These are phyloP conservation scores for Cordyceps javanica DNA, from an alignment of 2,329 filamentous ascomycete genomes.

Conservation along the genomic window DNA sequence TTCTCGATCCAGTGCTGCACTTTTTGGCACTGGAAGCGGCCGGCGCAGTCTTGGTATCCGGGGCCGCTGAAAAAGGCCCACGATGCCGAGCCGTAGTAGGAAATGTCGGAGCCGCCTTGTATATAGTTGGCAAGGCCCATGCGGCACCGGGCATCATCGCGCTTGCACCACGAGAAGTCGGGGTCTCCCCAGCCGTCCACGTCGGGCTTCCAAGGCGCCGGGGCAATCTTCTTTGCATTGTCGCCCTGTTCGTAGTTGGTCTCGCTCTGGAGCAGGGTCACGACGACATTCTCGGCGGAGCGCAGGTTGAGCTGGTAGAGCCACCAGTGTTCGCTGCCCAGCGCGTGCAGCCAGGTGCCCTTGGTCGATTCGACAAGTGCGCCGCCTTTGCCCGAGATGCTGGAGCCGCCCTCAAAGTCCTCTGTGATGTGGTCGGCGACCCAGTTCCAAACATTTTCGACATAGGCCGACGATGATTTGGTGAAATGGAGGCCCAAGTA, in stretches of 20 bases:
- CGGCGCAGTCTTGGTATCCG: slow-evolving; percentile 30
- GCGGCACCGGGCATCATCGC: slow-evolving; percentile 31
- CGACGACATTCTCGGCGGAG: slow-evolving; percentile 42
- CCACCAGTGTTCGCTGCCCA: slow-evolving; percentile 50
- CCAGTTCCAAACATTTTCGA: slow-evolving; percentile 29
- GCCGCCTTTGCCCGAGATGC: slow-evolving; percentile 44
- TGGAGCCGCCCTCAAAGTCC: slow-evolving; percentile 35
- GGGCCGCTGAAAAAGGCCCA: slow-evolving; percentile 18
- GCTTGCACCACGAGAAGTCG: slow-evolving; percentile 34
- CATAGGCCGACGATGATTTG: slow-evolving; percentile 10
- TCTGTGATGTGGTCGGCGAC: slow-evolving; percentile 41
- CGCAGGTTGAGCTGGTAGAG: slow-evolving; percentile 53
- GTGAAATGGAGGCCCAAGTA: slow-evolving; percentile 45
- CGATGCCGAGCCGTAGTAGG: slow-evolving; percentile 35
- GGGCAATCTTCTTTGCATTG: slow-evolving; percentile 27
- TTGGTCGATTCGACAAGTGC: slow-evolving; percentile 40
- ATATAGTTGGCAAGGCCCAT: slow-evolving; percentile 38
- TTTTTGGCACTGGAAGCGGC: slow-evolving; percentile 26
- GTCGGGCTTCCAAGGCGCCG: slow-evolving; percentile 35
- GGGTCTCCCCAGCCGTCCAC: slow-evolving; percentile 34
- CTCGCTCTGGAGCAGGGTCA: slow-evolving; percentile 47
- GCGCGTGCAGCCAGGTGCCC: slow-evolving; percentile 43
- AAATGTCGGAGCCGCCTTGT: slow-evolving; percentile 35
- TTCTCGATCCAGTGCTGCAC: slow-evolving; percentile 33
- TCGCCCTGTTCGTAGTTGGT: slow-evolving; percentile 37